These are phyloP conservation scores for Trypanosoma caninum DNA, from an alignment of 208 protist genomes.

Conservation along the genomic window DNA sequence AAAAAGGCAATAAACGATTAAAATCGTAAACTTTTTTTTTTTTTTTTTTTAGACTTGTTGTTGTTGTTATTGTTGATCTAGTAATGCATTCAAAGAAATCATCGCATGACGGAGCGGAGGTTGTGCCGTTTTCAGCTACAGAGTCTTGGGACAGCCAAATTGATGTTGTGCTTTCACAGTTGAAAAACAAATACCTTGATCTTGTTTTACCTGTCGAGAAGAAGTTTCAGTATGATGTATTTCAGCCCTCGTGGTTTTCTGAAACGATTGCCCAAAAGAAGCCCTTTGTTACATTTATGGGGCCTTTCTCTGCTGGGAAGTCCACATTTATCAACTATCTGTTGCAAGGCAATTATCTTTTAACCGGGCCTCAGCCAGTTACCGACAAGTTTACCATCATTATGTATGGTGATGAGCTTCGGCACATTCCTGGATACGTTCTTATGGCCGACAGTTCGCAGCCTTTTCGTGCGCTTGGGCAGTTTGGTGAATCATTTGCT, in stretches of 20 bases:
- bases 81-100: conserved; percentile 10
- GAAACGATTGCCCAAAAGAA: conserved; percentile 72
- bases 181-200: conserved; percentile 54
- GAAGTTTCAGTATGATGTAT: conserved; percentile 64
- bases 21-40: too few relatives aligned
- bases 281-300: conserved; percentile 85
- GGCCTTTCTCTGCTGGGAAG: conserved; percentile 89
- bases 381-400: conserved; percentile 94
- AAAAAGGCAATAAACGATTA: too few relatives aligned
- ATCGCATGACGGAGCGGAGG: neutral
- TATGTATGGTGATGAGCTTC: conserved; percentile 82
- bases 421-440: conserved; percentile 87
- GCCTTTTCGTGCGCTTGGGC: conserved; percentile 87
- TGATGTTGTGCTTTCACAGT: conserved; percentile 38
- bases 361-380: conserved; percentile 93
- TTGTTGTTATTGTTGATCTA: too few relatives aligned
- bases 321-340: conserved; percentile 95
- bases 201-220: conserved; percentile 61
- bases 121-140: conserved; percentile 16
- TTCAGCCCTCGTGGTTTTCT: conserved; percentile 57
- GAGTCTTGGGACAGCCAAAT: conserved; percentile 72
- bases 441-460: conserved; percentile 74
- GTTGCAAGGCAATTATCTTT: conserved; percentile 75
- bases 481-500: conserved; percentile 87
- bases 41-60: too few relatives aligned